Percentiles rank a stretch among this genome's conserved stretches.
Evolutionary conservation across 345 rosid species (phyloP).

Genomic region (Punica granatum): DNA sequence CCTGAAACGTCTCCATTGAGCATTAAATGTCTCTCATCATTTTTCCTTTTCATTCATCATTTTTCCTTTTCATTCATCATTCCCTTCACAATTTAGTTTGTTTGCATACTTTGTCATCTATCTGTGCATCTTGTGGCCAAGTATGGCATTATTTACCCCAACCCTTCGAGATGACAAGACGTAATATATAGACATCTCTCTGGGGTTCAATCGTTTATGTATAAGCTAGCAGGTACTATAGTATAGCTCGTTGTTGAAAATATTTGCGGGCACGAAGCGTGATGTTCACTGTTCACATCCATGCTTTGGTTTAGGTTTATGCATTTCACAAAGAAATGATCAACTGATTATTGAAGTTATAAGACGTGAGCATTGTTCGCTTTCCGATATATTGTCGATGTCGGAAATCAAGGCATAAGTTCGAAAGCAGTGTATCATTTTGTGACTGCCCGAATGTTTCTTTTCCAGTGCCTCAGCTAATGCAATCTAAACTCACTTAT

Average conservation of each 20-base stretch:
- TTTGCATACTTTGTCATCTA: slow-evolving; percentile 3
- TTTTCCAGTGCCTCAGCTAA: no score
- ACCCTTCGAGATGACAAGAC: slow-evolving; percentile 1
- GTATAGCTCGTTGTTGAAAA: background rate
- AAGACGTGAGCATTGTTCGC: no score
- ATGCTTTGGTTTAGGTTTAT: no score
- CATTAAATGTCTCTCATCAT: slow-evolving; percentile 1
- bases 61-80: background rate
- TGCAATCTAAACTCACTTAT: no score
- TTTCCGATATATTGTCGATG: no score
- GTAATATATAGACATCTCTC: background rate
- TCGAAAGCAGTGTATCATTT: no score
- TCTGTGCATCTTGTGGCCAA: background rate
- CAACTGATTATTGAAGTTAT: no score
- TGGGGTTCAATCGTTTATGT: background rate
- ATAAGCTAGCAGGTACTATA: background rate
- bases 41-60: slow-evolving; percentile 1
- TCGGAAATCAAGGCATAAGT: no score
- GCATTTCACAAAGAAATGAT: no score
- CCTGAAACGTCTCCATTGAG: slow-evolving; percentile 1
- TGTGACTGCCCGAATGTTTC: no score
- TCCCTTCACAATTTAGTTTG: background rate
- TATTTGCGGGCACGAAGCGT: no score
- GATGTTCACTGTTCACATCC: no score
- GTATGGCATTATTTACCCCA: background rate